Base-by-base conservation (phyloP, 192 early-diverging fungal genomes). In the Entomortierella beljakovae region DNA sequence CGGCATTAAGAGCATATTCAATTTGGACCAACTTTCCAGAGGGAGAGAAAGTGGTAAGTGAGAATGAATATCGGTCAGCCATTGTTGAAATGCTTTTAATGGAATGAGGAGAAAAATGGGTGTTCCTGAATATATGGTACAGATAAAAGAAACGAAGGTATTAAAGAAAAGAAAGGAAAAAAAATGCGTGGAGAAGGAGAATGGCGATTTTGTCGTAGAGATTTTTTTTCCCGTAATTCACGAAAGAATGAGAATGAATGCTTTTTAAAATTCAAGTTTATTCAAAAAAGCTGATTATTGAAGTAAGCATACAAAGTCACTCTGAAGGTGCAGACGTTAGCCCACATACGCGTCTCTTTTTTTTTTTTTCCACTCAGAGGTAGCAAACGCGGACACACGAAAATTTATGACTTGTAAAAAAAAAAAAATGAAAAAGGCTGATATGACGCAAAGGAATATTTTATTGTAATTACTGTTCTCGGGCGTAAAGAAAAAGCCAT, bases 1-100 rank as follows among this genome's bases (percentile, higher is more conserved):
- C 98, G 16, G 96, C 97, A 62, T 88, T 95, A 61, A 99, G 86
- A 0, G 98, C 98, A 84, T 99, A 92, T 83, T 99, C 98, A 80
- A 99, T 99, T 87, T 99, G 98, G 51, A 95, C 94, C 59, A 99
- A 92, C 85, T 99, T 99, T 70, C 98, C 98, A 28, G 96, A 96
- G 13, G 97, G 97, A 75, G 97, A 96, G 90, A 99, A 99, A 46
- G 98, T 99, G 25, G 98, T 99, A 60, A 99, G 90, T 37, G 97
- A 98, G 88, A 99, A 99, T 53, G 75, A 79, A 34, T 79, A 79
- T 59, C 75, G 29, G 68, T 79, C 75, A 49, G 75, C 75, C 75
- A 79, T 76, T 54, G 51, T 29, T 53, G 20, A 28, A 51, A 23
- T 53, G 28, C 34, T 31, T 32, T 11, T 52, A 33, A 32, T 29